These are phyloP conservation scores for Sporormia fimetaria DNA, from an alignment of 495 filamentous ascomycete species.

Conservation along the genomic window DNA sequence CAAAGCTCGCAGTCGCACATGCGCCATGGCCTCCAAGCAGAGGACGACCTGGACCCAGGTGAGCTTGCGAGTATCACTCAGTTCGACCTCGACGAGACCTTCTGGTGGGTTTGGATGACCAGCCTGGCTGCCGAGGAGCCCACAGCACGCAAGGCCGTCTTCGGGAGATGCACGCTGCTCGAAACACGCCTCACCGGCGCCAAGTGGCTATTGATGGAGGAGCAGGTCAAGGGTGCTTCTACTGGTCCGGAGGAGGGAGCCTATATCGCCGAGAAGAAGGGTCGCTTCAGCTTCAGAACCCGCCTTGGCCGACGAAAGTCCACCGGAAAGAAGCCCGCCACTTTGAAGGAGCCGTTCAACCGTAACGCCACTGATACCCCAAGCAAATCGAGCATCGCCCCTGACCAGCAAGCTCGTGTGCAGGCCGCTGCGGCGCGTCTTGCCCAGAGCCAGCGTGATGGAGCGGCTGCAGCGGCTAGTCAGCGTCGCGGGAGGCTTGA, in stretches of 20 bases:
- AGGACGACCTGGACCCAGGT: constrained; percentile 67
- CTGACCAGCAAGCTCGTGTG: constrained; percentile 85
- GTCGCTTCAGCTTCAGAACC: constrained; percentile 74
- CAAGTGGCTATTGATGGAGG: constrained; percentile 88
- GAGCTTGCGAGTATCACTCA: constrained; percentile 84
- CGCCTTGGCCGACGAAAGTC: constrained; percentile 59
- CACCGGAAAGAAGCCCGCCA: constrained; percentile 40
- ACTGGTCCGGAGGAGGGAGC: constrained; percentile 72
- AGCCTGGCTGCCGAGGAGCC: constrained; percentile 89
- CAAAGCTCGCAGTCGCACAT: constrained; percentile 83
- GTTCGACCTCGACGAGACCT: constrained; percentile 85
- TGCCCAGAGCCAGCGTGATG: constrained; percentile 50
- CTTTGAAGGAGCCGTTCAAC: constrained; percentile 42
- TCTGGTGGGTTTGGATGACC: constrained; percentile 99
- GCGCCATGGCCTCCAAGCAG: constrained; percentile 47
- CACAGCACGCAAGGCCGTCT: constrained; percentile 71
- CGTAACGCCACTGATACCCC: constrained; percentile 38
- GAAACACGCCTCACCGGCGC: constrained; percentile 74
- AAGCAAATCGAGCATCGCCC: constrained; percentile 81
- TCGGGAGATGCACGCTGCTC: constrained; percentile 84
- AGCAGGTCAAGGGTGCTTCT: constrained; percentile 90
- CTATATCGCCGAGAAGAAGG: constrained; percentile 88
- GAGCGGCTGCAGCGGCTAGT: constrained; percentile 17
- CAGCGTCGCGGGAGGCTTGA: no score
- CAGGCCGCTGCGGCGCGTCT: constrained; percentile 78